Percentiles rank a stretch among this genome's conserved stretches.
These are phyloP conservation scores for Erodium moschatum DNA, from an alignment of 441 rosid genomes.

Conservation along the genomic window DNA sequence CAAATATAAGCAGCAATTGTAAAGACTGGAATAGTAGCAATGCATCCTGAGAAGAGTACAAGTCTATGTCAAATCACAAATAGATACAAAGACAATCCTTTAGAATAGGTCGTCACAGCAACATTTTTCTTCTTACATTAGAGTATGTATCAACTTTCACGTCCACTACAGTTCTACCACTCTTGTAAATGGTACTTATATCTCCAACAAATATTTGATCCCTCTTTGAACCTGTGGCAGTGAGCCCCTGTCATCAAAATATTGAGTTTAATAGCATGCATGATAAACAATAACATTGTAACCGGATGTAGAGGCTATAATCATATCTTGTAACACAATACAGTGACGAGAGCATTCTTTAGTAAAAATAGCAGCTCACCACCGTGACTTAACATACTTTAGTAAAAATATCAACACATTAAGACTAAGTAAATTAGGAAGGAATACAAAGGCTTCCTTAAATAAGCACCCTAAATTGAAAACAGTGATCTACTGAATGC, in stretches of 20 bases:
- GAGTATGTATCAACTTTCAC: slow-evolving; percentile 64
- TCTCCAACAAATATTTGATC: slow-evolving; percentile 60
- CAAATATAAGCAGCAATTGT: neutral
- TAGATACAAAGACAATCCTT: neutral
- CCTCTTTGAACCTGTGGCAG: slow-evolving; percentile 63
- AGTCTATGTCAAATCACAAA: neutral
- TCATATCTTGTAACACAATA: neutral
- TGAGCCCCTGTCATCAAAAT: slow-evolving; percentile 41
- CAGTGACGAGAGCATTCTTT: no score
- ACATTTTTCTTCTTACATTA: slow-evolving; percentile 35
- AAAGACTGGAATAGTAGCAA: slow-evolving; percentile 7
- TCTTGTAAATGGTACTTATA: slow-evolving; percentile 53
- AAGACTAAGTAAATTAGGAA: no score
- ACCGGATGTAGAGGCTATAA: neutral
- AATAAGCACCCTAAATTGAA: no score
- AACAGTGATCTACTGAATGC: no score
- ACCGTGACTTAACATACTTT: no score
- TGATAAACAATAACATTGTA: slow-evolving; percentile 12
- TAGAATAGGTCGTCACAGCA: neutral
- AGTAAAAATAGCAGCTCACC: no score
- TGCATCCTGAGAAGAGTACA: neutral
- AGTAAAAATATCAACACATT: no score
- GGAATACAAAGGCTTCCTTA: no score
- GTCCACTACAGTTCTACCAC: slow-evolving; percentile 55
- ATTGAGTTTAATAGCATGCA: neutral